Conservation (phyloP, 2,329 filamentous ascomycete species). For the Xylariaceae sp. region DNA sequence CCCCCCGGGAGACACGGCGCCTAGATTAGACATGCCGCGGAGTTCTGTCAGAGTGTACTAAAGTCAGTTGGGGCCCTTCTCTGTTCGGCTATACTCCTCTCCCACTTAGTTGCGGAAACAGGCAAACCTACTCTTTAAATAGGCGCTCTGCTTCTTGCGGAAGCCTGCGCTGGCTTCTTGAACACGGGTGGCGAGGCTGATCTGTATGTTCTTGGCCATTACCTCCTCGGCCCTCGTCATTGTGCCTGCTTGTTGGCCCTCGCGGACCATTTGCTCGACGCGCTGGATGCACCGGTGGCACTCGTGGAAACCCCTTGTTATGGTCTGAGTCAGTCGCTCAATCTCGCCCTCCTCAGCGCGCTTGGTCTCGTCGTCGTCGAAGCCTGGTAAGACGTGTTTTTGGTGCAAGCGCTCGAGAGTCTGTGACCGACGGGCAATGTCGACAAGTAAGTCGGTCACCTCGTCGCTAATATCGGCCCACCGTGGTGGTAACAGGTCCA, state of each 20-base stretch:
- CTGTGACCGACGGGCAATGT: slow-evolving; percentile 77
- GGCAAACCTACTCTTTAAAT: slow-evolving; percentile 74
- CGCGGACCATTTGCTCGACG: slow-evolving; percentile 81
- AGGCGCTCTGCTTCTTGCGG: slow-evolving; percentile 94
- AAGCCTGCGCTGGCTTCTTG: slow-evolving; percentile 91
- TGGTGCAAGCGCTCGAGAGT: slow-evolving; percentile 89
- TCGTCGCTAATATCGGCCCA: slow-evolving; percentile 97
- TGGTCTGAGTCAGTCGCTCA: slow-evolving; percentile 81
- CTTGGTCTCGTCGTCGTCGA: slow-evolving; percentile 91
- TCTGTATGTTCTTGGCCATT: slow-evolving; percentile 95
- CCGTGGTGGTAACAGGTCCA: slow-evolving; percentile 90
- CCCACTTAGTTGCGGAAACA: background rate
- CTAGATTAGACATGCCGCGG: slow-evolving; percentile 62
- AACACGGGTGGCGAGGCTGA: slow-evolving; percentile 79
- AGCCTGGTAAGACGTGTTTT: slow-evolving; percentile 93
- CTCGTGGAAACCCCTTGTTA: slow-evolving; percentile 82
- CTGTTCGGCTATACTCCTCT: background rate
- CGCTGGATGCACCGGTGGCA: slow-evolving; percentile 86
- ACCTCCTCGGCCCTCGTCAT: slow-evolving; percentile 82
- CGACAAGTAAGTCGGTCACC: slow-evolving; percentile 74
- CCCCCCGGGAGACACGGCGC: slow-evolving; percentile 46
- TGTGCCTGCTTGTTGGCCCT: slow-evolving; percentile 67
- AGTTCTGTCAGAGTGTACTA: slow-evolving; percentile 52
- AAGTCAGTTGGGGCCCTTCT: slow-evolving; percentile 21
- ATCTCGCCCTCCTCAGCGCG: slow-evolving; percentile 84